Percentiles rank a stretch among this genome's conserved stretches.
Evolutionary conservation across 2,329 filamentous ascomycete genomes (phyloP).

Genomic region (Talaromyces rugulosus): DNA sequence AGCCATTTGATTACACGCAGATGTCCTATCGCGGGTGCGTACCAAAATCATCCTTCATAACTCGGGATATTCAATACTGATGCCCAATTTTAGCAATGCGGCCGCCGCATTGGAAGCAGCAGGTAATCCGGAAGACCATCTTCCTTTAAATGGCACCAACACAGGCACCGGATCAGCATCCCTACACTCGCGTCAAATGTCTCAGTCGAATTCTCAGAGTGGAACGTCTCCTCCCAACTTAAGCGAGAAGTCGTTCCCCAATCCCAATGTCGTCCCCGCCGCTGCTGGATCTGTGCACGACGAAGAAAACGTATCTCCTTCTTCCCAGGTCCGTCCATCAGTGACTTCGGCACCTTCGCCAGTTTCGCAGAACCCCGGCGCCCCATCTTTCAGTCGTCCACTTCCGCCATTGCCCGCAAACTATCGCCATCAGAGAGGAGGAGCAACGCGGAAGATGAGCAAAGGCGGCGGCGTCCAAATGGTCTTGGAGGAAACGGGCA

Average conservation of each 20-base stretch:
- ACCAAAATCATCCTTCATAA: neutral
- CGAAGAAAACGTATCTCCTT: slow-evolving; percentile 16
- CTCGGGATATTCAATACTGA: slow-evolving; percentile 2
- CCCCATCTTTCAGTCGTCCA: slow-evolving; percentile 37
- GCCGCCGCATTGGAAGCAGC: slow-evolving; percentile 37
- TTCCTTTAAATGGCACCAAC: slow-evolving; percentile 22
- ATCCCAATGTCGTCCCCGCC: neutral
- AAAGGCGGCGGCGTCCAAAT: slow-evolving; percentile 84
- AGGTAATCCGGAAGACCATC: slow-evolving; percentile 37
- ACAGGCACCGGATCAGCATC: slow-evolving; percentile 10
- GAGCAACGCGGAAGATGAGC: slow-evolving; percentile 66
- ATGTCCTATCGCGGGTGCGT: slow-evolving; percentile 57
- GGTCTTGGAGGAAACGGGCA: slow-evolving; percentile 81
- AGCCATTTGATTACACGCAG: slow-evolving; percentile 90
- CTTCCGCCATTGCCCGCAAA: slow-evolving; percentile 32
- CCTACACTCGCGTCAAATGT: slow-evolving; percentile 32
- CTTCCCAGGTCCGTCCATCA: slow-evolving; percentile 19
- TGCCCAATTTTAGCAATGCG: slow-evolving; percentile 22
- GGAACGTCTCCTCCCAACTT: slow-evolving; percentile 26
- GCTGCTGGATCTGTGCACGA: slow-evolving; percentile 12
- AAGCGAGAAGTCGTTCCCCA: slow-evolving; percentile 23
- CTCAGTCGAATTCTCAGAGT: slow-evolving; percentile 30
- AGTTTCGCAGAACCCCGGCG: slow-evolving; percentile 20
- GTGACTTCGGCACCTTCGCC: slow-evolving; percentile 19
- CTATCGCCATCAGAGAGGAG: slow-evolving; percentile 49